Evolutionary conservation across 2,329 filamentous ascomycete genomes (phyloP), one percentile per base, ranked within the genome.

Genomic region (Coleophoma eucalyptorum): DNA sequence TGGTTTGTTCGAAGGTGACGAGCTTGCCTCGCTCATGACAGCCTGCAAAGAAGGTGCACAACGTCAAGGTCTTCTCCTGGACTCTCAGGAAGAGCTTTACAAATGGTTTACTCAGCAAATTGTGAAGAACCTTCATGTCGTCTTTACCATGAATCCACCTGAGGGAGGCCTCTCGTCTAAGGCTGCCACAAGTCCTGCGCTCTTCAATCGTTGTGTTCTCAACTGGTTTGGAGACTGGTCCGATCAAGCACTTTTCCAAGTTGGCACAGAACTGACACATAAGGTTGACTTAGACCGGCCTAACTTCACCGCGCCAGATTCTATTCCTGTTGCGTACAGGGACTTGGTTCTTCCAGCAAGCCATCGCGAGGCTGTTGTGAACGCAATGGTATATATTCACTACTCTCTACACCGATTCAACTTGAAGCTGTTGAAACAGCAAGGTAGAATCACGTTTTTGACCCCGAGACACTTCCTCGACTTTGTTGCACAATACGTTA

Each of bases 221-320:
- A 99, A 99, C 73, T 99, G 94, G 94, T 97, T 99, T 68, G 94
- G 94, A 58, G 94, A 99, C 72, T 99, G 94, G 94, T 99, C 94
- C 48, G 94, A 99, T 69, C 94, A 99, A 73, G 95, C 94, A 35
- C 80, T 99, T 18, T 99, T 95, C 84, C 95, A 99, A 70, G 95
- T 99, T 56, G 92, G 89, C 20, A 91, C 89, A 56, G 94, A 99
- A 70, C 83, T 99, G 51, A 99, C 95, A 1, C 89, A 96, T 58
- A 93, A 90, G n/a, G 85, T 99, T 52, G 94, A 99, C 67, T 79
- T 99, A 49, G 94, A 99, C 66, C 87, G 91, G 55, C 78, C 89
- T 48, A 91, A 86, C 64, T 99, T 93, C 68, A 76, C 79, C 48
- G 89, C 92, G 4, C 93, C 93, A 3, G 91, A 97, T 62, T 94